Conservation (phyloP, 2,329 filamentous ascomycete genomes). For the Blastomyces gilchristii region DNA sequence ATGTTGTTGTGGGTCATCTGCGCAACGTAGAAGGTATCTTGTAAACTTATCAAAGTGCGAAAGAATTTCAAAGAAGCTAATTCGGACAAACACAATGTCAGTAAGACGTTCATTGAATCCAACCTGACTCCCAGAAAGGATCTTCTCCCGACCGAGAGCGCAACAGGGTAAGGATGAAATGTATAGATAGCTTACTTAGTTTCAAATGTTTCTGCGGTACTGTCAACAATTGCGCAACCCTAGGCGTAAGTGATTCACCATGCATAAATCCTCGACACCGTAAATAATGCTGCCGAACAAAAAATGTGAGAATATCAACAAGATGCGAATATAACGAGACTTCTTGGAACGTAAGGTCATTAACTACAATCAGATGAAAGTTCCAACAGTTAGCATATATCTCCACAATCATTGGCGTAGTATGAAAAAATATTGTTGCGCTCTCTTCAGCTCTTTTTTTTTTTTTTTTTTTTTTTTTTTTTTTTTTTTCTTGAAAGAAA, state of each 20-base stretch:
- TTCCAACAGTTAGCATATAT: background rate
- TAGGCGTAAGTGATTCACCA: constrained; percentile 62
- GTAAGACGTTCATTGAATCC: background rate
- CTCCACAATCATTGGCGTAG: background rate
- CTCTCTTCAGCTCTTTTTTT: background rate
- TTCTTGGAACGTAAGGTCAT: constrained; percentile 68
- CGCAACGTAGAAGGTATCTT: constrained; percentile 84
- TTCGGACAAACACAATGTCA: constrained; percentile 2
- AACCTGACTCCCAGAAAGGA: too few relatives aligned
- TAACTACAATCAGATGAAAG: constrained; percentile 36
- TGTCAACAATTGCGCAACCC: constrained; percentile 70
- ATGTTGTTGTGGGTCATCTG: constrained; percentile 73
- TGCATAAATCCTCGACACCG: constrained; percentile 83
- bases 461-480: too few relatives aligned
- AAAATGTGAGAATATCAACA: constrained; percentile 88
- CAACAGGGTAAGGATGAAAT: background rate
- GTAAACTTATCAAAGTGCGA: constrained; percentile 69
- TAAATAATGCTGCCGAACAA: constrained; percentile 77
- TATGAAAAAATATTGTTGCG: background rate
- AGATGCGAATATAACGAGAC: constrained; percentile 85
- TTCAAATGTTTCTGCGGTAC: constrained; percentile 87
- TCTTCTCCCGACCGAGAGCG: background rate
- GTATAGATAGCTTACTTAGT: constrained; percentile 53
- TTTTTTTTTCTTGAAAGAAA: too few relatives aligned
- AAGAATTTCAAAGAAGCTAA: constrained; percentile 86